phyloP scores from a whole-genome alignment of 805 yeast species.

The Wickerhamomyces sydowiorum region DNA sequence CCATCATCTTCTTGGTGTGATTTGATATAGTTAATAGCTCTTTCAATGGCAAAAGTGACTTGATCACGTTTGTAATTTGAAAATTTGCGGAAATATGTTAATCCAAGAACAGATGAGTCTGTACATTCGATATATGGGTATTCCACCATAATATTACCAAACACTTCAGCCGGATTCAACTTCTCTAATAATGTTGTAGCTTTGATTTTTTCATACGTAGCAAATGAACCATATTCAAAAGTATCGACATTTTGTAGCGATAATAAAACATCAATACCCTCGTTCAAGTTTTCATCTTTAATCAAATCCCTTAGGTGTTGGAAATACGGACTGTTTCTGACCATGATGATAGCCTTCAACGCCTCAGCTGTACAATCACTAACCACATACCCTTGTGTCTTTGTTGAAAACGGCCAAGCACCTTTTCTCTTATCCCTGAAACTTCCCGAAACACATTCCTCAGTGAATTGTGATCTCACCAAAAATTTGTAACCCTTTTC shows the following conservation, averaged over 20 bases:
- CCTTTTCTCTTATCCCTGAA: conserved; percentile 82
- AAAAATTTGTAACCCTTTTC: conserved; percentile 66
- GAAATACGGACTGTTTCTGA: conserved; percentile 56
- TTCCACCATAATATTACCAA: conserved; percentile 97
- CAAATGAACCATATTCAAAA: conserved; percentile 85
- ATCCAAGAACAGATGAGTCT: conserved; percentile 87
- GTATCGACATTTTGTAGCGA: conserved; percentile 71
- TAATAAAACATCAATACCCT: conserved; percentile 74
- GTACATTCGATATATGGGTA: conserved; percentile 98
- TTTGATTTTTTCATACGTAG: conserved; percentile 83
- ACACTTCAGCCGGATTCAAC: conserved; percentile 95
- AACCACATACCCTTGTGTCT: conserved; percentile 93
- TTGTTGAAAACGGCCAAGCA: conserved; percentile 95
- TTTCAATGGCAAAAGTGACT: conserved; percentile 60
- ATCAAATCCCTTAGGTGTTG: conserved; percentile 45
- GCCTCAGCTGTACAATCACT: conserved; percentile 98
- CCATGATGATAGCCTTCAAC: conserved; percentile 89
- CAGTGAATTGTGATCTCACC: conserved; percentile 77
- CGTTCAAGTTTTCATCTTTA: conserved; percentile 44
- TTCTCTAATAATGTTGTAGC: conserved; percentile 72
- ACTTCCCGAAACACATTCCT: conserved; percentile 70
- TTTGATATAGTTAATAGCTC: conserved; percentile 70
- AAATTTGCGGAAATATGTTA: conserved; percentile 67
- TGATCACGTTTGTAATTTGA: conserved; percentile 62
- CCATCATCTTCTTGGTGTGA: conserved; percentile 74